Evolutionary conservation across 2,329 filamentous ascomycete species (phyloP).

Genomic region (Fusarium solani-melongenae): DNA sequence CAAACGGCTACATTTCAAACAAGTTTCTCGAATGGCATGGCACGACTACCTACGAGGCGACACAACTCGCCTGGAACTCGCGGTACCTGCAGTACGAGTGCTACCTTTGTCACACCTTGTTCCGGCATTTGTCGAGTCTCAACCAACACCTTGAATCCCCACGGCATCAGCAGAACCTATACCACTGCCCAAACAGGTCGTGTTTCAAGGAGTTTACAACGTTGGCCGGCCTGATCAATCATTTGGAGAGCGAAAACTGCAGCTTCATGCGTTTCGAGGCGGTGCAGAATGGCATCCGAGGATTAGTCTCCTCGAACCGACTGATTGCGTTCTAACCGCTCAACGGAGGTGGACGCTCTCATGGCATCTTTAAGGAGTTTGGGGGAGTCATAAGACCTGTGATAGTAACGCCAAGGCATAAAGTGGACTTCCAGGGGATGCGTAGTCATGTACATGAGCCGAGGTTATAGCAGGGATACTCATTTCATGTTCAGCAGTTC

Average conservation of each 20-base stretch:
- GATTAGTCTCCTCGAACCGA: conserved; percentile 20
- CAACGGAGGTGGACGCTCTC: too few relatives aligned
- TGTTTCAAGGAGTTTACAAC: conserved; percentile 53
- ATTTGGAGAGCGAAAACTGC: conserved; percentile 58
- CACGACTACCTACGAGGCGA: conserved; percentile 51
- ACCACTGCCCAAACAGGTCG: conserved; percentile 52
- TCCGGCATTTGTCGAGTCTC: conserved; percentile 49
- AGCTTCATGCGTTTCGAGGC: conserved; percentile 51
- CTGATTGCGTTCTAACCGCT: conserved; percentile 16
- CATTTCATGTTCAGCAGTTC: neutral
- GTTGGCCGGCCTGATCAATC: conserved; percentile 54
- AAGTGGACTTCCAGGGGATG: neutral
- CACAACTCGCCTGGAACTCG: conserved; percentile 54
- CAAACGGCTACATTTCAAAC: conserved; percentile 60
- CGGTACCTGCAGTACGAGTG: conserved; percentile 42
- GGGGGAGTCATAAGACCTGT: neutral
- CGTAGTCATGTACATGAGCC: neutral
- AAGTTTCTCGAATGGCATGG: conserved; percentile 60
- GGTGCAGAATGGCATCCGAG: conserved; percentile 47
- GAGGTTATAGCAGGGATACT: neutral
- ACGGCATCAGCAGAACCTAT: conserved; percentile 50
- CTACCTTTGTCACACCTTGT: conserved; percentile 60
- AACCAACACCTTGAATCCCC: conserved; percentile 67
- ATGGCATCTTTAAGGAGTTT: neutral
- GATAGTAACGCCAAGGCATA: neutral